These are phyloP conservation scores for Leccinum variicolor DNA, from an alignment of 768 basidiomycete species.

Conservation along the genomic window DNA sequence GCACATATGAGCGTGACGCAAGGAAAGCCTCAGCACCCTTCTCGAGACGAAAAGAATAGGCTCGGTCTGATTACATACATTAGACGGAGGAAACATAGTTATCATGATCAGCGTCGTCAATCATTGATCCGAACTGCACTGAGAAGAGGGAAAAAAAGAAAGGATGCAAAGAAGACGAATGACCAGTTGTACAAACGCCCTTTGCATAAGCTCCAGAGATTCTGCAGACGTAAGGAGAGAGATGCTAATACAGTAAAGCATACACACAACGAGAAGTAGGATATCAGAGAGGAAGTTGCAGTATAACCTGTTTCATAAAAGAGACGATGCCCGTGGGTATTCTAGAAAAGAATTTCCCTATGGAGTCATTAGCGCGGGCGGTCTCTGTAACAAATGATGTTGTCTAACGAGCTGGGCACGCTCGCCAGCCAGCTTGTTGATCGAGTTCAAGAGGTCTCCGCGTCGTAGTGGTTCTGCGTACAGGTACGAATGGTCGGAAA, in stretches of 20 bases:
- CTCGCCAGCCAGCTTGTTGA: slow-evolving; percentile 75
- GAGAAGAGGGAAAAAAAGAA: background rate
- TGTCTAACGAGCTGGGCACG: slow-evolving; percentile 38
- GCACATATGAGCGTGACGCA: too few relatives aligned
- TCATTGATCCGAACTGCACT: background rate
- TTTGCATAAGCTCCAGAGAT: background rate
- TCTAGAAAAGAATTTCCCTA: slow-evolving; percentile 5
- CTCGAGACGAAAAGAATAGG: background rate
- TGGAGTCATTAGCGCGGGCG: slow-evolving; percentile 30
- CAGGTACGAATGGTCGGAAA: background rate
- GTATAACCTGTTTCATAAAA: background rate
- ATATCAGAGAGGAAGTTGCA: background rate
- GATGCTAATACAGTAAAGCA: background rate
- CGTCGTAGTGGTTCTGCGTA: slow-evolving; percentile 70
- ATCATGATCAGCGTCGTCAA: background rate
- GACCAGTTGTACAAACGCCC: background rate
- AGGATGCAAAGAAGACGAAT: background rate
- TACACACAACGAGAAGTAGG: background rate
- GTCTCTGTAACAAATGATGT: slow-evolving; percentile 30
- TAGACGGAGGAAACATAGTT: background rate
- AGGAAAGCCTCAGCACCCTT: background rate
- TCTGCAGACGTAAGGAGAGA: background rate
- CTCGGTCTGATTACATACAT: background rate
- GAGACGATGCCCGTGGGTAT: slow-evolving; percentile 1
- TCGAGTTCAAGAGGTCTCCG: slow-evolving; percentile 75